phyloP scores from a whole-genome alignment of 2,329 filamentous ascomycete genomes.

The Penicillium sp. region DNA sequence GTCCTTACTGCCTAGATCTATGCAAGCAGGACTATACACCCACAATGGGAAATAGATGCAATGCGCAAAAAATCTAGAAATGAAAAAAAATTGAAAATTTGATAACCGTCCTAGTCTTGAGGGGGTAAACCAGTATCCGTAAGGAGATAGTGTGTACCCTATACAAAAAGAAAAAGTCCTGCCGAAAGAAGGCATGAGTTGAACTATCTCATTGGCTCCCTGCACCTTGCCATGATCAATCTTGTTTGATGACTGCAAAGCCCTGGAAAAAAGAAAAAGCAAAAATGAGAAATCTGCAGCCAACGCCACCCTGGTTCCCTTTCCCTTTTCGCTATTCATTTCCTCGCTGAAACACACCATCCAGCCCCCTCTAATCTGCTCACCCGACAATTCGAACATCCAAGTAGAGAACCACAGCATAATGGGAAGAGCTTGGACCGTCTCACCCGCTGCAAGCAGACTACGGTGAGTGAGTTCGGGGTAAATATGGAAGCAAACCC shows the following conservation, averaged over 20 bases:
- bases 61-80: neutral
- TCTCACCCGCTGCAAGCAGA: neutral
- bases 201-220: conserved; percentile 8
- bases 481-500: neutral
- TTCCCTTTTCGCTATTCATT: neutral
- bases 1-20: neutral
- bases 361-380: neutral
- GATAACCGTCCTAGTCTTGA: neutral
- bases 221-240: conserved; percentile 19
- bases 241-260: conserved; percentile 13
- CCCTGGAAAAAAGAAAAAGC: conserved; percentile 5
- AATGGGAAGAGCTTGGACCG: neutral
- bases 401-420: neutral
- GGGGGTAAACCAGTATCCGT: neutral
- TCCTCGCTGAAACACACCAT: neutral
- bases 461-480: neutral
- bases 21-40: neutral
- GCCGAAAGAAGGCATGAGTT: conserved; percentile 10
- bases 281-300: conserved; percentile 3
- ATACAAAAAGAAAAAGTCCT: neutral
- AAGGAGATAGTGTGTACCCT: neutral
- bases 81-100: neutral
- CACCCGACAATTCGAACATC: neutral
- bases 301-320: neutral
- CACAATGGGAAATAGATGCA: neutral